phyloP scores from a whole-genome alignment of 2,329 filamentous ascomycete species.

The Apiospora sp. region DNA sequence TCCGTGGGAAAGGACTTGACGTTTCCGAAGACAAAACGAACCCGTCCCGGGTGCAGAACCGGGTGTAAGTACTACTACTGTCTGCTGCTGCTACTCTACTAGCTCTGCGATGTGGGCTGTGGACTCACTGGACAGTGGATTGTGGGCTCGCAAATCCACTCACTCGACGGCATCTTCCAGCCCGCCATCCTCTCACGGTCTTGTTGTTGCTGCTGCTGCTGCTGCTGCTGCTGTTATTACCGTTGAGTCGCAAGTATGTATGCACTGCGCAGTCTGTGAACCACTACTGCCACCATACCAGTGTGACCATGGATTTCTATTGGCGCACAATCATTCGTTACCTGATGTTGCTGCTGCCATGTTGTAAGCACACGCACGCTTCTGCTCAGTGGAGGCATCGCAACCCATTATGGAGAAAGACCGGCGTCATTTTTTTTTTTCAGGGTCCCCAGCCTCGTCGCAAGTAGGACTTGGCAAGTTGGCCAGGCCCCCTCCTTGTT shows the following conservation, averaged over 20 bases:
- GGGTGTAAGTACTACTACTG: neutral
- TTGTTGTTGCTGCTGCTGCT: no score
- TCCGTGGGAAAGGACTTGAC: conserved; percentile 2
- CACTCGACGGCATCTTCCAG: neutral
- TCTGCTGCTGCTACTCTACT: neutral
- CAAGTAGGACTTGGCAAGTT: conserved; percentile 8
- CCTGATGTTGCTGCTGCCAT: neutral
- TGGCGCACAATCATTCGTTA: conserved; percentile 5
- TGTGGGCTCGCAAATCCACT: neutral
- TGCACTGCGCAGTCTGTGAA: neutral
- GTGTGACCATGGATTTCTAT: neutral
- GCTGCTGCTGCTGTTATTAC: neutral
- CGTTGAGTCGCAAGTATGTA: neutral
- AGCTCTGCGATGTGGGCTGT: neutral
- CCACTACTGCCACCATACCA: neutral
- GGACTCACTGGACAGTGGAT: no score
- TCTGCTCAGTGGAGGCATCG: neutral
- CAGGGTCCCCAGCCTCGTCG: conserved; percentile 21
- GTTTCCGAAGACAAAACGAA: conserved; percentile 6
- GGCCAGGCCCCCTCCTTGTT: neutral
- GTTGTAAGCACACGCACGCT: neutral
- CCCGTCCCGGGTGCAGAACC: neutral
- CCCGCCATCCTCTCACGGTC: neutral
- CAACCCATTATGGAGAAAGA: conserved; percentile 16
- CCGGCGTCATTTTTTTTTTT: conserved; percentile 18